phyloP scores from a whole-genome alignment of 352 stramenopile species.

The Phytophthora melonis region DNA sequence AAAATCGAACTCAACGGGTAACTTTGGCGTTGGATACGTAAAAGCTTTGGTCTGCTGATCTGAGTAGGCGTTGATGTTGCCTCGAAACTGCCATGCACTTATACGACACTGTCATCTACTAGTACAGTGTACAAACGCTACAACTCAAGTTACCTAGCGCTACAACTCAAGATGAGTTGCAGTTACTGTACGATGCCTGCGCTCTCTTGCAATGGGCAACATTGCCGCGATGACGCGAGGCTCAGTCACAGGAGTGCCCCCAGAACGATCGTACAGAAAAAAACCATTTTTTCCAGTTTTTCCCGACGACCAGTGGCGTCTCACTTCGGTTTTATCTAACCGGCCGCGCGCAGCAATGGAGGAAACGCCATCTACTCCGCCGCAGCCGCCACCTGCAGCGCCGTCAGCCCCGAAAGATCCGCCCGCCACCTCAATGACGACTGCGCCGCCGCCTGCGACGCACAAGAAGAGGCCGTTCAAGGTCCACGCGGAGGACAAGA shows the following conservation, averaged over 20 bases:
- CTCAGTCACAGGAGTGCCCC: neutral
- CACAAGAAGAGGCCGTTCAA: neutral
- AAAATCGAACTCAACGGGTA: neutral
- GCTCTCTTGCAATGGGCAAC: neutral
- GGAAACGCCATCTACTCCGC: neutral
- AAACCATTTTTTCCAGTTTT: neutral
- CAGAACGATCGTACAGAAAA: neutral
- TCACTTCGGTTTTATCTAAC: neutral
- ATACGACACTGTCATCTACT: too few relatives aligned
- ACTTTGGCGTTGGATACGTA: neutral
- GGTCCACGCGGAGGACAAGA: conserved; percentile 1
- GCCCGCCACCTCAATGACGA: neutral
- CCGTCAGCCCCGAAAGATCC: neutral
- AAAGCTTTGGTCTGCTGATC: neutral
- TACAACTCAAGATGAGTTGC: neutral
- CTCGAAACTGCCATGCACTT: too few relatives aligned
- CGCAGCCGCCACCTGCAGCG: neutral
- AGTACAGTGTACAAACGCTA: too few relatives aligned
- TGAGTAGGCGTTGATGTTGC: too few relatives aligned
- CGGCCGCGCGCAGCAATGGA: neutral
- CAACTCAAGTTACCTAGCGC: neutral
- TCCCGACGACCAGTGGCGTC: neutral
- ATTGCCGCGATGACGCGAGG: neutral
- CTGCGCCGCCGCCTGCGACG: neutral
- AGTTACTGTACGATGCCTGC: neutral